phyloP scores from a whole-genome alignment of 2,329 filamentous ascomycete species.

The Rachicladosporium sp. region DNA sequence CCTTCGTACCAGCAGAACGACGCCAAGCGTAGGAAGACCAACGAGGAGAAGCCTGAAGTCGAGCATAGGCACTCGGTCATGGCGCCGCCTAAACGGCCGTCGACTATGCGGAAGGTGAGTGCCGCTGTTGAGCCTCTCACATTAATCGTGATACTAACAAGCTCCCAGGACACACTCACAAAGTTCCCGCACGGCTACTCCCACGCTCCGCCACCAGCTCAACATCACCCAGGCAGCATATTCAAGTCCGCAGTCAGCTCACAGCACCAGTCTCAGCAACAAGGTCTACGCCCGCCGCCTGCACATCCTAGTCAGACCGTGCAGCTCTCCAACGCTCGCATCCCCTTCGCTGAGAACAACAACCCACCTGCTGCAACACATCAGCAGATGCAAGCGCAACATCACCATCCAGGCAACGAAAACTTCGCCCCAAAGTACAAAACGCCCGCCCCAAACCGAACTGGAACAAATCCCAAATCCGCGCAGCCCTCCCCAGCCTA shows the following conservation, averaged over 20 bases:
- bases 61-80: conserved; percentile 55
- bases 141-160: conserved; percentile 8
- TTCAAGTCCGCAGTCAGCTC: conserved; percentile 55
- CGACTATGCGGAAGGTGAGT: conserved; percentile 57
- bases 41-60: conserved; percentile 52
- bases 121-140: conserved; percentile 16
- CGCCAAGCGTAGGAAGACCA: conserved; percentile 66
- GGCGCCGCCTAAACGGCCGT: conserved; percentile 75
- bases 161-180: conserved; percentile 41
- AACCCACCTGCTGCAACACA: conserved; percentile 30
- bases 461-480: conserved; percentile 39
- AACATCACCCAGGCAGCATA: conserved; percentile 33
- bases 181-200: conserved; percentile 54
- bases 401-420: conserved; percentile 11
- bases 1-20: conserved; percentile 50
- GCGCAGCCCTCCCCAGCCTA: conserved; percentile 71
- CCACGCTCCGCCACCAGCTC: conserved; percentile 43
- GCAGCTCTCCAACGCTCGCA: conserved; percentile 78
- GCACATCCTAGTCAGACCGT: conserved; percentile 68
- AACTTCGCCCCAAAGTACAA: conserved; percentile 39
- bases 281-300: conserved; percentile 35
- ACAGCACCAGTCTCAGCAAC: conserved; percentile 52
- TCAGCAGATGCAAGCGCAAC: conserved; percentile 9
- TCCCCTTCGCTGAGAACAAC: conserved; percentile 68
- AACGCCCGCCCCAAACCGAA: conserved; percentile 51